A percentile compares a stretch with the other conserved stretches of the same genome.
phyloP scores from a whole-genome alignment of 495 filamentous ascomycete genomes.

The Aspergillus mulundensis region DNA sequence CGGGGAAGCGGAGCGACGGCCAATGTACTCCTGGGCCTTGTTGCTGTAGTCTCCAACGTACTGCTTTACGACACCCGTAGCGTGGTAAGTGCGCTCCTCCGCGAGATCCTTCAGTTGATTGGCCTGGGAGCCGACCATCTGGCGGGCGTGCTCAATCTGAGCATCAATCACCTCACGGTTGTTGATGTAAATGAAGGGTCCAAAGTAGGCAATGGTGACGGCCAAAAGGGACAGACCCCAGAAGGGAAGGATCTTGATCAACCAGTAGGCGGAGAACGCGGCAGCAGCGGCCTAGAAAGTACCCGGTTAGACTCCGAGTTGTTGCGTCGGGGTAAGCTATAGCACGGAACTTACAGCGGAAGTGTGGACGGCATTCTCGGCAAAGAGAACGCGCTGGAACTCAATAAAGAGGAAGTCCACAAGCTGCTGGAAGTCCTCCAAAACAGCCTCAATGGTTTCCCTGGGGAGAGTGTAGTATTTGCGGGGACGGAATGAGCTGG shows the following conservation, averaged over 20 bases:
- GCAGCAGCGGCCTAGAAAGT: constrained; percentile 64
- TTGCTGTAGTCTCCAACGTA: constrained; percentile 79
- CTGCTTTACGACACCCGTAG: constrained; percentile 70
- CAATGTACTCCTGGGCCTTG: constrained; percentile 76
- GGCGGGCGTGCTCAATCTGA: constrained; percentile 65
- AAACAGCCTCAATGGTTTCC: constrained; percentile 71
- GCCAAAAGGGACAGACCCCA: constrained; percentile 85
- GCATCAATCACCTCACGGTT: constrained; percentile 93
- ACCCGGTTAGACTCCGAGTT: background rate
- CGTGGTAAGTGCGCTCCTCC: constrained; percentile 73
- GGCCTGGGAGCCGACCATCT: constrained; percentile 77
- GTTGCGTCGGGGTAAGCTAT: background rate
- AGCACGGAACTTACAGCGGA: constrained; percentile 58
- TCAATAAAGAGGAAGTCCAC: constrained; percentile 98
- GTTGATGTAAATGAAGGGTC: constrained; percentile 83
- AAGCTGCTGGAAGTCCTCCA: constrained; percentile 86
- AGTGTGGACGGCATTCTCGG: constrained; percentile 83
- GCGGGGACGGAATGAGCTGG: constrained; percentile 80
- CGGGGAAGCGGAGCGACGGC: constrained; percentile 48
- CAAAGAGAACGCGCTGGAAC: constrained; percentile 90
- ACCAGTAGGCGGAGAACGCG: constrained; percentile 83
- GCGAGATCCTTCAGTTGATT: constrained; percentile 75
- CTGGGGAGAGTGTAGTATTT: constrained; percentile 89
- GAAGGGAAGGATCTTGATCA: constrained; percentile 89
- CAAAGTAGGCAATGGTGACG: constrained; percentile 73